These are phyloP conservation scores for Clonostachys sp. DNA, from an alignment of 2,329 filamentous ascomycete genomes.

Conservation along the genomic window DNA sequence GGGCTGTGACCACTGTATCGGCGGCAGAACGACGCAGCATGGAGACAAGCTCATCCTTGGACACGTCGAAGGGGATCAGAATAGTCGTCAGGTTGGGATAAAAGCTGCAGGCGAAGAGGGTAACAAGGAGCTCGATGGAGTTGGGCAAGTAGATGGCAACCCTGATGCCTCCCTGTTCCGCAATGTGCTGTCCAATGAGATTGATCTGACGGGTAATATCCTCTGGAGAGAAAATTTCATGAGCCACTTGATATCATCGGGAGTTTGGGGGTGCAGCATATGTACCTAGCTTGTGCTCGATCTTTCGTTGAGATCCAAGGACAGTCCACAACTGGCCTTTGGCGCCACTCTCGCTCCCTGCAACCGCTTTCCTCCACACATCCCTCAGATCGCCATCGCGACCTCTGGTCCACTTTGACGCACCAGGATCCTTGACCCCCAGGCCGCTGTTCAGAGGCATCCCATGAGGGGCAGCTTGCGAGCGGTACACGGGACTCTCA, in stretches of 20 bases:
- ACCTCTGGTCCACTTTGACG: conserved; percentile 78
- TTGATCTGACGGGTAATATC: conserved; percentile 83
- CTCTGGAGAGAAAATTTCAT: conserved; percentile 27
- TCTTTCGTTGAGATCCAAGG: conserved; percentile 67
- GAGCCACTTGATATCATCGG: no score
- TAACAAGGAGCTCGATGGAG: conserved; percentile 79
- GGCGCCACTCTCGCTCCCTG: conserved; percentile 59
- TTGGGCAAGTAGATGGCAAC: conserved; percentile 92
- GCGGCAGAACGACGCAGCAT: conserved; percentile 71
- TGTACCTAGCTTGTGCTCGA: conserved; percentile 65
- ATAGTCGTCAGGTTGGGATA: conserved; percentile 77
- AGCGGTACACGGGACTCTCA: conserved; percentile 81
- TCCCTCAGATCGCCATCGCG: conserved; percentile 88
- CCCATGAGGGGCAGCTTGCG: conserved; percentile 79
- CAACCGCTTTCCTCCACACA: conserved; percentile 74
- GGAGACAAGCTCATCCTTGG: conserved; percentile 62
- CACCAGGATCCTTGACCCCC: conserved; percentile 75
- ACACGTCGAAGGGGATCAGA: conserved; percentile 76
- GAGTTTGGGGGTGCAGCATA: background rate
- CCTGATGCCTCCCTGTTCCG: conserved; percentile 66
- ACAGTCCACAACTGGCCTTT: conserved; percentile 75
- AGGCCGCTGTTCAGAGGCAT: conserved; percentile 74
- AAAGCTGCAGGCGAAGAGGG: conserved; percentile 85
- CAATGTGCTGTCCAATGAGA: conserved; percentile 73
- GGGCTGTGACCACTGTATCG: conserved; percentile 78